Evolutionary conservation across 345 rosid species (phyloP).

Genomic region (Corchorus olitorius): DNA sequence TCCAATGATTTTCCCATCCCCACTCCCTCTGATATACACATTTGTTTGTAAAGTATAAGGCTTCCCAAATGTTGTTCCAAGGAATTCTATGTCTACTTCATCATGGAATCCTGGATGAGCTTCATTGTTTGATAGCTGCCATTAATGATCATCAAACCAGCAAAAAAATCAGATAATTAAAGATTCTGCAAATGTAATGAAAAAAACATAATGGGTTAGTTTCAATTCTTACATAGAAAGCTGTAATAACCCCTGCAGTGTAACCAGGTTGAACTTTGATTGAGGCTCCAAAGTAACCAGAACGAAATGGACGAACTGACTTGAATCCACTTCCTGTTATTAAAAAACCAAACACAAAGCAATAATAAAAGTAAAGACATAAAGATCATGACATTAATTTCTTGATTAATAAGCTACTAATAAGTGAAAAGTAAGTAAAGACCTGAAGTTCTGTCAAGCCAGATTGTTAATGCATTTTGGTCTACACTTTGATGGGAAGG

Average conservation of each 20-base stretch:
- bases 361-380: neutral
- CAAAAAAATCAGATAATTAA: neutral
- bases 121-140: constrained; percentile 84
- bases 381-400: constrained; percentile 15
- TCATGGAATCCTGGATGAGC: constrained; percentile 91
- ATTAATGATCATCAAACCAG: neutral
- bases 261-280: constrained; percentile 91
- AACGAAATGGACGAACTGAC: constrained; percentile 79
- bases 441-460: constrained; percentile 94
- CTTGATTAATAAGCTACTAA: neutral
- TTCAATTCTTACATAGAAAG: constrained; percentile 71
- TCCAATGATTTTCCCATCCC: constrained; percentile 86
- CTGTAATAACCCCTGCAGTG: constrained; percentile 94
- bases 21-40: constrained; percentile 94
- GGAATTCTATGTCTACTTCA: constrained; percentile 94
- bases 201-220: neutral
- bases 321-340: constrained; percentile 88
- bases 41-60: constrained; percentile 95
- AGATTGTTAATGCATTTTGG: constrained; percentile 69
- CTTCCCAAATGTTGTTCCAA: constrained; percentile 92
- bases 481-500: constrained; percentile 71
- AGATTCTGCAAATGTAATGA: neutral
- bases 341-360: constrained; percentile 9
- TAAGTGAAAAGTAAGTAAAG: neutral
- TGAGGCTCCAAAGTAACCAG: constrained; percentile 91